These are phyloP conservation scores for Thielaviopsis ethacetica DNA, from an alignment of 2,329 filamentous ascomycete genomes.

Conservation along the genomic window DNA sequence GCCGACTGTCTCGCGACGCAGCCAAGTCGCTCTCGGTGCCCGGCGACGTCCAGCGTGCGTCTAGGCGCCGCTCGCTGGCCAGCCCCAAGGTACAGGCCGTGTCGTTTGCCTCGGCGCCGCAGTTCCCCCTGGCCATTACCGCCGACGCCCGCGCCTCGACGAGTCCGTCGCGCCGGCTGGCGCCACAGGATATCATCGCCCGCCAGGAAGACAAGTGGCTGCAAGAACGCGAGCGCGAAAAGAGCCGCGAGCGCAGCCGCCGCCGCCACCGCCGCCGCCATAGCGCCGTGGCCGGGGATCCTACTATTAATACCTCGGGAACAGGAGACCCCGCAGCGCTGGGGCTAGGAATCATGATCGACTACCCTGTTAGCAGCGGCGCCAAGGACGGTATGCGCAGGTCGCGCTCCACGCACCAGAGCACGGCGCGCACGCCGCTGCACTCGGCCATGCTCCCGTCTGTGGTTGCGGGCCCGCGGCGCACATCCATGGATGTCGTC, in stretches of 20 bases:
- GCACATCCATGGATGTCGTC: slow-evolving; percentile 2
- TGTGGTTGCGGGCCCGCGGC: neutral
- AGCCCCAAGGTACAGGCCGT: neutral
- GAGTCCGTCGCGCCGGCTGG: neutral
- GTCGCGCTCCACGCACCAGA: neutral
- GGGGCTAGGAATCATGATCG: neutral
- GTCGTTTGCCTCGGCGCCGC: neutral
- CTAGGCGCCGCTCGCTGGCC: neutral
- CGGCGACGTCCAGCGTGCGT: neutral
- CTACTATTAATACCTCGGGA: too few relatives aligned
- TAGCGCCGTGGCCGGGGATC: neutral
- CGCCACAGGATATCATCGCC: neutral
- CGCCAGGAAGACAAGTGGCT: neutral
- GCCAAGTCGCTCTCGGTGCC: neutral
- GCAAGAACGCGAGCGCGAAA: neutral
- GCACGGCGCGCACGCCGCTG: neutral
- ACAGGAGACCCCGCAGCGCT: neutral
- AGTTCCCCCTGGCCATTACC: neutral
- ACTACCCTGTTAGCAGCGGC: neutral
- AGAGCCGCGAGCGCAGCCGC: neutral
- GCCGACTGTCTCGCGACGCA: neutral
- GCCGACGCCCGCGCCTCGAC: neutral
- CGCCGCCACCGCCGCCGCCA: neutral
- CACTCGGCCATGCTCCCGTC: neutral
- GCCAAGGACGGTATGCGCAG: slow-evolving; percentile 3